Conservation (phyloP, 176 grass and related monocot genomes). For the Lolium perenne region DNA sequence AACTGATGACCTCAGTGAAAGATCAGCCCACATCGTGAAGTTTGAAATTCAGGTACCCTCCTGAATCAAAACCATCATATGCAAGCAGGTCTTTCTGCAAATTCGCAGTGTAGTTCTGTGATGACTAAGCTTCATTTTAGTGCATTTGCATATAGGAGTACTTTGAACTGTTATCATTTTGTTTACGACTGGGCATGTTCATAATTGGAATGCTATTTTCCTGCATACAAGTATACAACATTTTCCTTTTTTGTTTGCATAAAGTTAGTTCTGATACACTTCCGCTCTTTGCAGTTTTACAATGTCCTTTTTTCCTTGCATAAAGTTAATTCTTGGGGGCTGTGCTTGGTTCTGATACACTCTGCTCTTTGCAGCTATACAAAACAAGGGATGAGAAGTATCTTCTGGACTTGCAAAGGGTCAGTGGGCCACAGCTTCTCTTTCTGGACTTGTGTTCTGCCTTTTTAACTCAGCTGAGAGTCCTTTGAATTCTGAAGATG, state of each 20-base stretch:
- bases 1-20: conserved; percentile 59
- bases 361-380: conserved; percentile 67
- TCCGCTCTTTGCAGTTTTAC: not conserved
- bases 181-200: not conserved
- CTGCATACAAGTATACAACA: not conserved
- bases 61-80: conserved; percentile 28
- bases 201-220: not conserved
- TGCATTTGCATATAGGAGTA: conserved; percentile 8
- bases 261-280: not conserved
- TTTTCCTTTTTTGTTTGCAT: not conserved
- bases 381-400: conserved; percentile 96
- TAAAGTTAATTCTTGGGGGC: conserved; percentile 15
- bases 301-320: not conserved
- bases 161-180: conserved; percentile 6
- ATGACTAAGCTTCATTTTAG: conserved; percentile 3
- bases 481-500: conserved; percentile 55
- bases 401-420: conserved; percentile 85
- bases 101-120: not conserved
- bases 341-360: conserved; percentile 24
- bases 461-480: conserved; percentile 86
- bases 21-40: conserved; percentile 62
- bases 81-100: not conserved
- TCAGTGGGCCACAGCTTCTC: conserved; percentile 77
- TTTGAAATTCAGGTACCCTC: conserved; percentile 93
- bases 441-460: conserved; percentile 90